phyloP scores from a whole-genome alignment of 2,329 filamentous ascomycete species.

The Alternaria incomplexa region DNA sequence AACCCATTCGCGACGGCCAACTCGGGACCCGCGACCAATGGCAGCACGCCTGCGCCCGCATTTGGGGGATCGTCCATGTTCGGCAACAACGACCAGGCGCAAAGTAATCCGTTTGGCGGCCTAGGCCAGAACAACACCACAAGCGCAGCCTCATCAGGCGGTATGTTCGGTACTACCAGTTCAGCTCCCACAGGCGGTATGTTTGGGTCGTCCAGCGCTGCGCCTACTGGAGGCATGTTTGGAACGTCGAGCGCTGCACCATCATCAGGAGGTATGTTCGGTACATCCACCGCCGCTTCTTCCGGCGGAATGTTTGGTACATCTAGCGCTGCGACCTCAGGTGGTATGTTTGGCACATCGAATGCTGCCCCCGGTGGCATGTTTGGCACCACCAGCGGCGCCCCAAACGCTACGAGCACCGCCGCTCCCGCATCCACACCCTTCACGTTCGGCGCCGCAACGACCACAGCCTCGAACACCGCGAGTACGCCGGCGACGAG shows the following conservation, averaged over 20 bases:
- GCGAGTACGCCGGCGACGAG: constrained; percentile 19
- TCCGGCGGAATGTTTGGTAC: constrained; percentile 22
- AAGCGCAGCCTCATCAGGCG: not conserved
- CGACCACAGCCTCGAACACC: constrained; percentile 18
- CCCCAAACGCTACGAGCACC: constrained; percentile 17
- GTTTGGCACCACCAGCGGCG: constrained; percentile 21
- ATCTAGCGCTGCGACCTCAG: constrained; percentile 8
- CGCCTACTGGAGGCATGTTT: constrained; percentile 13
- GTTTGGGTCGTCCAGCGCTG: constrained; percentile 10
- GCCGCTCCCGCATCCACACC: constrained; percentile 21
- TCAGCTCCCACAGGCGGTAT: not conserved
- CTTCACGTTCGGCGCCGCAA: constrained; percentile 23
- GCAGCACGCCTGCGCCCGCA: constrained; percentile 14
- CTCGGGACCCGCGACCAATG: constrained; percentile 29
- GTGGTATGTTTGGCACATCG: constrained; percentile 24
- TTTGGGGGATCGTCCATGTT: constrained; percentile 26
- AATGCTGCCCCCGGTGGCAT: constrained; percentile 18
- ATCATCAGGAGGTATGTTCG: not conserved
- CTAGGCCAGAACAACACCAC: constrained; percentile 23
- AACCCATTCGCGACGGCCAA: constrained; percentile 32
- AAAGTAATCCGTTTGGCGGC: constrained; percentile 28
- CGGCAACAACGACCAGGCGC: constrained; percentile 21
- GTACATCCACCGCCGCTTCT: not conserved
- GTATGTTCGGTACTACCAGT: constrained; percentile 8
- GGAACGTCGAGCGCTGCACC: constrained; percentile 5